Evolutionary conservation across 768 basidiomycete species (phyloP).

Genomic region (Epithele typhae): DNA sequence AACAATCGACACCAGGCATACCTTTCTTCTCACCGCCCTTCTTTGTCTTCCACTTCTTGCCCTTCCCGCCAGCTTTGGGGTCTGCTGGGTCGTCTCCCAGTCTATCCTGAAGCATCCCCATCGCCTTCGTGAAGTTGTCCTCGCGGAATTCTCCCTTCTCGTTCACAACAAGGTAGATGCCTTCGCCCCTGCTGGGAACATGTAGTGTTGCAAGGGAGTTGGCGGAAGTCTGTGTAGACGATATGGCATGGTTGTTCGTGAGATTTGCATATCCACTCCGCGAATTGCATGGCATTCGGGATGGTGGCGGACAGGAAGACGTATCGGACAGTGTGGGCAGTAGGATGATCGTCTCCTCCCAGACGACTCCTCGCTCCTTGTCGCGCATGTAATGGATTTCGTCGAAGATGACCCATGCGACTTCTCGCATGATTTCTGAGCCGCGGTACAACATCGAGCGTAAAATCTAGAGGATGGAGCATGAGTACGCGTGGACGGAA

Average conservation of each 20-base stretch:
- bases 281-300: slow-evolving; percentile 99
- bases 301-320: slow-evolving; percentile 99
- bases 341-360: slow-evolving; percentile 98
- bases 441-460: slow-evolving; percentile 98
- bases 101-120: slow-evolving; percentile 85
- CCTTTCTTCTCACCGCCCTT: slow-evolving; percentile 95
- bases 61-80: slow-evolving; percentile 68
- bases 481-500: not conserved
- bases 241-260: slow-evolving; percentile 99
- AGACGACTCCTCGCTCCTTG: slow-evolving; percentile 97
- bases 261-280: slow-evolving; percentile 97
- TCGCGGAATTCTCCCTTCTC: slow-evolving; percentile 97
- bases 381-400: slow-evolving; percentile 99
- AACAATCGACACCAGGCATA: slow-evolving; percentile 26
- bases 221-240: slow-evolving; percentile 99
- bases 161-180: slow-evolving; percentile 97
- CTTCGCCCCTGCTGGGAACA: slow-evolving; percentile 97
- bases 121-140: slow-evolving; percentile 96
- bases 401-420: slow-evolving; percentile 99
- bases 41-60: slow-evolving; percentile 86
- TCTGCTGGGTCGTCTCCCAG: slow-evolving; percentile 92
- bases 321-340: slow-evolving; percentile 95
- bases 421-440: slow-evolving; percentile 98
- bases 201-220: slow-evolving; percentile 95
- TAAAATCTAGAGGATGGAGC: slow-evolving; percentile 63